A percentile compares a stretch with the other conserved stretches of the same genome.
Conservation (phyloP, 1,284 basidiomycete species). For the Ganoderma lucidum region DNA sequence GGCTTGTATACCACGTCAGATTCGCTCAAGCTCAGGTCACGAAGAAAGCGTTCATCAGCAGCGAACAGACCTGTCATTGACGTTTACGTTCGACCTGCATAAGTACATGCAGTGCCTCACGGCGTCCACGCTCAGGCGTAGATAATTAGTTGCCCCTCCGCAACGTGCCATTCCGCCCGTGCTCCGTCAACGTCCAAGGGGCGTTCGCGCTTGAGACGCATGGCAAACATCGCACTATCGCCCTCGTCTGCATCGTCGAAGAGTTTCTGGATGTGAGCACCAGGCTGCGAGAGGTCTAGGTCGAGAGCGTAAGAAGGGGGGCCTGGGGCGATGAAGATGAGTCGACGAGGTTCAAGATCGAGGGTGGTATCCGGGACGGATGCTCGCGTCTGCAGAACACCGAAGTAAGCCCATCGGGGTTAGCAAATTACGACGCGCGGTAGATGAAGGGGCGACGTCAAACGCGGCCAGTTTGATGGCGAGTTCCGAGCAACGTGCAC, state of each 20-base stretch:
- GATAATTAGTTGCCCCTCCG: conserved; percentile 54
- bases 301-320: conserved; percentile 52
- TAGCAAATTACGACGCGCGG: background rate
- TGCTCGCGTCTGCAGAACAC: conserved; percentile 50
- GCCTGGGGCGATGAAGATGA: conserved; percentile 58
- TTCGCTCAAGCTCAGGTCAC: background rate
- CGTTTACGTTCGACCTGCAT: background rate
- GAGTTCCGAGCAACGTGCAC: background rate
- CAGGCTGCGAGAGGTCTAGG: conserved; percentile 59
- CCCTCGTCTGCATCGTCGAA: conserved; percentile 6
- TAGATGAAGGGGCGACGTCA: background rate
- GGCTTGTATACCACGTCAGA: background rate
- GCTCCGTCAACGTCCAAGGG: conserved; percentile 67
- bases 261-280: conserved; percentile 52
- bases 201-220: conserved; percentile 62
- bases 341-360: conserved; percentile 64
- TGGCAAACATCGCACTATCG: conserved; percentile 36
- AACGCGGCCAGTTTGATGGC: background rate
- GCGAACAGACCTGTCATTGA: background rate
- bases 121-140: conserved; percentile 39
- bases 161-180: conserved; percentile 69
- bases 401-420: conserved; percentile 2
- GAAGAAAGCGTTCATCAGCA: background rate
- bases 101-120: background rate
- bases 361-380: conserved; percentile 57